phyloP scores from a whole-genome alignment of 495 filamentous ascomycete genomes.

The Margaritispora aquatica region DNA sequence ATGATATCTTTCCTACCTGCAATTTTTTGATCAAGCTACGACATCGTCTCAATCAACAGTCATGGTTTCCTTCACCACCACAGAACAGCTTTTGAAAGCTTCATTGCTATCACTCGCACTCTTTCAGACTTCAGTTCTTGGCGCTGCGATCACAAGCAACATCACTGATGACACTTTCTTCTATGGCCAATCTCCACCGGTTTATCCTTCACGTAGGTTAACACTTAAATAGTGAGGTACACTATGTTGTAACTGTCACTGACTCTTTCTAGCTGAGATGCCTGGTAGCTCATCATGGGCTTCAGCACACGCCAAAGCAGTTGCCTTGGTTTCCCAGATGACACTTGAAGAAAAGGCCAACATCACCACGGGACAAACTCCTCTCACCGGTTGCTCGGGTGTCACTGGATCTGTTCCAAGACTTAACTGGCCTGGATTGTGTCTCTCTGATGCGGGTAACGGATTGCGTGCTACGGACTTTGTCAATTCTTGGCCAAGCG shows the following conservation, averaged over 20 bases:
- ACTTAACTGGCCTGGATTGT: conserved; percentile 54
- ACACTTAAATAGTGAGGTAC: conserved; percentile 1
- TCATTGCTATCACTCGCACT: not conserved
- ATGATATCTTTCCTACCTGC: not conserved
- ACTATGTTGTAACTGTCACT: conserved; percentile 16
- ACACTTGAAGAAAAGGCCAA: conserved; percentile 55
- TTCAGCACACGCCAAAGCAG: conserved; percentile 43
- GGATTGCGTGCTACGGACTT: conserved; percentile 54
- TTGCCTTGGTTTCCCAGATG: conserved; percentile 46
- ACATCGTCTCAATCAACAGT: too few species aligned
- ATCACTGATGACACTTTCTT: conserved; percentile 42
- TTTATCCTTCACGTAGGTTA: conserved; percentile 48
- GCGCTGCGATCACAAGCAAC: not conserved
- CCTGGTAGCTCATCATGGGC: conserved; percentile 33
- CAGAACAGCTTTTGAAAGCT: not conserved
- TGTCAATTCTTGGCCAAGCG: conserved; percentile 38
- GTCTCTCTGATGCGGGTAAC: conserved; percentile 57
- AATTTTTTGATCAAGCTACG: not conserved
- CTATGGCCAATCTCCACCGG: conserved; percentile 49
- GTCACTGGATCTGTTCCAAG: conserved; percentile 35
- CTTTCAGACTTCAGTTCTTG: not conserved
- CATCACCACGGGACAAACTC: conserved; percentile 61
- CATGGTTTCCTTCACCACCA: not conserved
- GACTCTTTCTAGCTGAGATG: conserved; percentile 1
- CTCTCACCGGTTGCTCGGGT: conserved; percentile 25